Percentiles rank a stretch among this genome's conserved stretches.
phyloP scores from a whole-genome alignment of 805 yeast species.

The Pichia occidentalis region DNA sequence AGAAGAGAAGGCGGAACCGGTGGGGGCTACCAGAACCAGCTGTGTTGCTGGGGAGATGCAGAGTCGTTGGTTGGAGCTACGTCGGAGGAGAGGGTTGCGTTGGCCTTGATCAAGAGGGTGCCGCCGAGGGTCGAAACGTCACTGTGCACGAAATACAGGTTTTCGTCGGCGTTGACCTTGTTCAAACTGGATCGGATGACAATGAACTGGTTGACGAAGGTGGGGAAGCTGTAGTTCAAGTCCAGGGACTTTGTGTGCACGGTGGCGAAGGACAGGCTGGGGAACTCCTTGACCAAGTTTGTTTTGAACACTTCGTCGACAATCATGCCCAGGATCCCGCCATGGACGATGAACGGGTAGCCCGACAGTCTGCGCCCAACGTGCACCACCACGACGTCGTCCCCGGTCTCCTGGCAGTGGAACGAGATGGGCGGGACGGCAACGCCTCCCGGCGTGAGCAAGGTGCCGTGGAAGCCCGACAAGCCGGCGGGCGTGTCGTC shows the following conservation, averaged over 20 bases:
- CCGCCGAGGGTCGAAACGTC: constrained; percentile 48
- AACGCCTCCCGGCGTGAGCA: constrained; percentile 73
- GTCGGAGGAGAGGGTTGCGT: constrained; percentile 29
- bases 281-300: constrained; percentile 19
- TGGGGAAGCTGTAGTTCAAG: constrained; percentile 59
- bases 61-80: not conserved
- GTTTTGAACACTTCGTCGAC: constrained; percentile 66
- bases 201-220: constrained; percentile 72
- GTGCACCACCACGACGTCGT: constrained; percentile 63
- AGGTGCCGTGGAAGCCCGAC: constrained; percentile 35
- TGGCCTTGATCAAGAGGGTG: constrained; percentile 49
- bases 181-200: constrained; percentile 48
- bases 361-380: constrained; percentile 77
- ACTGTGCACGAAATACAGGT: constrained; percentile 41
- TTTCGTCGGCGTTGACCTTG: constrained; percentile 24
- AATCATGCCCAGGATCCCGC: constrained; percentile 78
- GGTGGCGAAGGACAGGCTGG: constrained; percentile 21
- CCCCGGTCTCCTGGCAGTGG: constrained; percentile 46
- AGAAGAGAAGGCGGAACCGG: not conserved
- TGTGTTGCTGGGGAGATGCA: not conserved
- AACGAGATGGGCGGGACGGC: constrained; percentile 68
- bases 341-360: constrained; percentile 82
- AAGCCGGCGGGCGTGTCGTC: constrained; percentile 27
- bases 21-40: constrained; percentile 12
- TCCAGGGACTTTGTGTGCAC: constrained; percentile 41